A percentile compares a stretch with the other conserved stretches of the same genome.
Evolutionary conservation across 2,329 filamentous ascomycete genomes (phyloP).

Genomic region (Lecanosticta acicola): DNA sequence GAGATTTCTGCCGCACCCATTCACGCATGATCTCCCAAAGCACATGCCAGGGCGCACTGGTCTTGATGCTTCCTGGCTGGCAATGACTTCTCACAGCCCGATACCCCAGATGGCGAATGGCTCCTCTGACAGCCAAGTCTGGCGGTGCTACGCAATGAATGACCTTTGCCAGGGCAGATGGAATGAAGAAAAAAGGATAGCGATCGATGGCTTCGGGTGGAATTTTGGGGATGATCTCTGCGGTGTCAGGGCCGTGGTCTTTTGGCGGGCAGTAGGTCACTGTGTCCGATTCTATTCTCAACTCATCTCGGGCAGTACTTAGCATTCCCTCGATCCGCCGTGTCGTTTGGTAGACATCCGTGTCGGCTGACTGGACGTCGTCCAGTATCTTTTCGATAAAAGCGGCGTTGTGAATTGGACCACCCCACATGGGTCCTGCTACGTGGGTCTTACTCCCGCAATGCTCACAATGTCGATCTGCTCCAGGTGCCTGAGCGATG

Average conservation of each 20-base stretch:
- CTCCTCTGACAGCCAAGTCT: slow-evolving; percentile 74
- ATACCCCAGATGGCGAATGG: slow-evolving; percentile 75
- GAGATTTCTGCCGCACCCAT: slow-evolving; percentile 76
- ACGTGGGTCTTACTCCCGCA: slow-evolving; percentile 84
- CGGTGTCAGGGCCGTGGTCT: slow-evolving; percentile 3
- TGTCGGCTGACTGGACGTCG: slow-evolving; percentile 61
- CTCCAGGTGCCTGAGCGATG: slow-evolving; percentile 64
- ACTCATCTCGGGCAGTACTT: slow-evolving; percentile 76
- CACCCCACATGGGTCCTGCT: slow-evolving; percentile 90
- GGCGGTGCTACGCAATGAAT: slow-evolving; percentile 74
- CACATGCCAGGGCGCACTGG: slow-evolving; percentile 81
- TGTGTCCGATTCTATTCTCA: slow-evolving; percentile 25
- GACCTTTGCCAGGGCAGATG: slow-evolving; percentile 66
- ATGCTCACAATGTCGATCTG: slow-evolving; percentile 66
- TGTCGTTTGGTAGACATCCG: slow-evolving; percentile 70
- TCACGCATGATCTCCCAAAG: slow-evolving; percentile 93
- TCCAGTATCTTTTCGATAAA: slow-evolving; percentile 77
- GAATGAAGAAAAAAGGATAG: slow-evolving; percentile 81
- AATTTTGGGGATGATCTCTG: slow-evolving; percentile 38
- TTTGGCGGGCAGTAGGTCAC: slow-evolving; percentile 6
- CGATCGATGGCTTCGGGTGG: slow-evolving; percentile 63
- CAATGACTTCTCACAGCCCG: slow-evolving; percentile 80
- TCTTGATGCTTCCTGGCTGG: slow-evolving; percentile 84
- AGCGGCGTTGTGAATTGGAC: slow-evolving; percentile 74
- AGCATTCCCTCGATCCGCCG: slow-evolving; percentile 87